phyloP scores from a whole-genome alignment of 768 basidiomycete genomes.

The Tylopilus rubrobrunneus region DNA sequence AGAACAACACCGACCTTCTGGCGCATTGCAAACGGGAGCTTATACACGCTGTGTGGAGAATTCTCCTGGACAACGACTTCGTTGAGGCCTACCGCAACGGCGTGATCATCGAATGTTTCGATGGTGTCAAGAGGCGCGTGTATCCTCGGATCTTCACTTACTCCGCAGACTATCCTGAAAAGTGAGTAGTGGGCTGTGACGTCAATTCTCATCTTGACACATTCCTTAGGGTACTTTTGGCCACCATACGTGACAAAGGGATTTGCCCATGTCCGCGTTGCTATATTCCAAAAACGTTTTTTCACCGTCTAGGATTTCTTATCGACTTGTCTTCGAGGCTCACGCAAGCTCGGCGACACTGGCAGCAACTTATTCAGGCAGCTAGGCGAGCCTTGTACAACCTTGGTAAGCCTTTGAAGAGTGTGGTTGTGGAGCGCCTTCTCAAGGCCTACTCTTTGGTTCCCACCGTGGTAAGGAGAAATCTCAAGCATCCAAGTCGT shows the following conservation, averaged over 20 bases:
- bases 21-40: background rate
- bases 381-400: background rate
- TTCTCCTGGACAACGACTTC: background rate
- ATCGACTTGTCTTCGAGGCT: background rate
- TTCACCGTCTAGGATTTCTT: background rate
- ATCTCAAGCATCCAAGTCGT: no score
- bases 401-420: background rate
- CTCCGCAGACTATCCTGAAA: background rate
- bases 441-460: background rate
- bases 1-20: background rate
- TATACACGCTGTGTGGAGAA: background rate
- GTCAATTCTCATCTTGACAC: no score
- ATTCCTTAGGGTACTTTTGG: background rate
- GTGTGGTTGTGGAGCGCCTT: background rate
- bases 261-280: background rate
- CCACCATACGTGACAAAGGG: background rate
- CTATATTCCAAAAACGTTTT: background rate
- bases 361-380: background rate
- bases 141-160: background rate
- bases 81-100: background rate
- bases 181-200: background rate
- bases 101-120: background rate
- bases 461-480: background rate
- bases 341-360: background rate
- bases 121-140: background rate